Conservation (phyloP, 169 alveolate species). For the Cryptosporidium viatorum region DNA sequence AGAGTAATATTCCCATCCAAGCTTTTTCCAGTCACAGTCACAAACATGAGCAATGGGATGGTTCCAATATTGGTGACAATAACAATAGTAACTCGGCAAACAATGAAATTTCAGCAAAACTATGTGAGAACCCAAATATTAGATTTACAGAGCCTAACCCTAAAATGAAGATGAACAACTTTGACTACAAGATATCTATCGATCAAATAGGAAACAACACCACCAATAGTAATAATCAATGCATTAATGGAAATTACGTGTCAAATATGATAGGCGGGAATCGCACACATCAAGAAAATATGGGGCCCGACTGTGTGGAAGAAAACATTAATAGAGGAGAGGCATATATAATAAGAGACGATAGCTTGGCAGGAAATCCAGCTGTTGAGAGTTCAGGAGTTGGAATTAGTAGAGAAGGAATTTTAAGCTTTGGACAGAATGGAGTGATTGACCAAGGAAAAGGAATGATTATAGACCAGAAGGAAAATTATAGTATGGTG, state of each 20-base stretch:
- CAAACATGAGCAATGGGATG: constrained; percentile 22
- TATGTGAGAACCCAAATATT: background rate
- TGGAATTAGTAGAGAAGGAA: background rate
- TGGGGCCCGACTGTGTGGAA: background rate
- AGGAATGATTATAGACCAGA: background rate
- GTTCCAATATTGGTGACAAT: background rate
- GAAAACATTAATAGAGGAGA: constrained; percentile 22
- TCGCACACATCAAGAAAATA: background rate
- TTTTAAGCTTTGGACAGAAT: background rate
- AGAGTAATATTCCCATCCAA: background rate
- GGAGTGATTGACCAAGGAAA: background rate
- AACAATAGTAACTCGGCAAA: background rate
- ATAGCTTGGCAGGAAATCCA: background rate
- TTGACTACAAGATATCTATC: background rate
- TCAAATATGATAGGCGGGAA: background rate
- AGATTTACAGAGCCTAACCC: background rate
- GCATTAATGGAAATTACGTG: background rate
- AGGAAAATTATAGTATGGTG: background rate
- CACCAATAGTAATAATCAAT: background rate
- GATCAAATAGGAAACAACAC: background rate
- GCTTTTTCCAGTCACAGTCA: background rate
- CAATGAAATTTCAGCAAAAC: background rate
- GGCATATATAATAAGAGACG: constrained; percentile 3
- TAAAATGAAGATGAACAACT: background rate
- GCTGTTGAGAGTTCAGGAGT: background rate